Percentiles rank a stretch among this genome's conserved stretches.
Evolutionary conservation across 495 filamentous ascomycete genomes (phyloP).

Genomic region (Melanomma pulvis-pyrius): DNA sequence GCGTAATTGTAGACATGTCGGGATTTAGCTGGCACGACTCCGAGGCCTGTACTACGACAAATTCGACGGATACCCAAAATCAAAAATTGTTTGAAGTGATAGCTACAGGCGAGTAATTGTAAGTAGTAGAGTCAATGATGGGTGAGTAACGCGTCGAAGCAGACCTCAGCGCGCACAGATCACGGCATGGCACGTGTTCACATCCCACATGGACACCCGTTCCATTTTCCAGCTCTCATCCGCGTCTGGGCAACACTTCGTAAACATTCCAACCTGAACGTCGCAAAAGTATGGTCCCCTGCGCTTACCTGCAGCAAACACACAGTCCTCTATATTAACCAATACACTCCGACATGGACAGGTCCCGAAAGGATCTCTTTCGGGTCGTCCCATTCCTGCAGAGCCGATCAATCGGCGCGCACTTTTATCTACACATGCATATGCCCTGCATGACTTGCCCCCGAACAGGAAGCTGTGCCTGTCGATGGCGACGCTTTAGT

Average conservation of each 20-base stretch:
- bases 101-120: too few species aligned
- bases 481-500: slow-evolving; percentile 3
- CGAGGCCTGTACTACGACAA: too few species aligned
- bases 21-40: too few species aligned
- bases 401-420: not conserved
- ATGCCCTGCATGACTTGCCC: not conserved
- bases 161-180: not conserved
- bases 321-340: slow-evolving; percentile 7
- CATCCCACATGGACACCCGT: not conserved
- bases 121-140: too few species aligned
- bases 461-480: slow-evolving; percentile 5
- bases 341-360: not conserved
- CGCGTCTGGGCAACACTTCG: slow-evolving; percentile 10
- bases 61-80: too few species aligned
- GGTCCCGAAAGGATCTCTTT: not conserved
- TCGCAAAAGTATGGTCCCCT: not conserved
- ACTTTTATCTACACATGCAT: not conserved
- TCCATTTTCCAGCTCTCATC: not conserved
- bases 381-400: not conserved
- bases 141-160: too few species aligned
- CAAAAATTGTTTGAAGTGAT: too few species aligned
- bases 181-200: not conserved
- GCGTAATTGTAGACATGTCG: too few species aligned
- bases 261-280: not conserved
- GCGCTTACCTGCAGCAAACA: not conserved